Percentiles rank a stretch among this genome's conserved stretches.
Conservation (phyloP, 441 rosid genomes). For the Melastoma candidum region DNA sequence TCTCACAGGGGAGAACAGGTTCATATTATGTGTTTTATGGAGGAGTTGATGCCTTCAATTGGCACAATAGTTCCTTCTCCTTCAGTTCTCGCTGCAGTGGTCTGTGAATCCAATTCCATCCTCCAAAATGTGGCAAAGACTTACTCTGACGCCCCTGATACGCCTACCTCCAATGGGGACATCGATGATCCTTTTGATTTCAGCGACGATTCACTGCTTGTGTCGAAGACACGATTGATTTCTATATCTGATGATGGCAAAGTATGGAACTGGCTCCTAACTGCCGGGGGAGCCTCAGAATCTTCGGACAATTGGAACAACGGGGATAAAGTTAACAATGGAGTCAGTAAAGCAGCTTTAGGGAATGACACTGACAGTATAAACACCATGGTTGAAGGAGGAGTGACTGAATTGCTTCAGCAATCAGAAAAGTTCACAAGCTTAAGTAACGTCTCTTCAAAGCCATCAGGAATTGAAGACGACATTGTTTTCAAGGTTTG, state of each 20-base stretch:
- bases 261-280: constrained; percentile 91
- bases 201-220: constrained; percentile 57
- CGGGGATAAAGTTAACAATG: constrained; percentile 22
- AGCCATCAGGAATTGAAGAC: constrained; percentile 24
- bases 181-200: constrained; percentile 82
- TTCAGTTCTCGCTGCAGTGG: constrained; percentile 48
- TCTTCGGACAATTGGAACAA: constrained; percentile 28
- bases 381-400: constrained; percentile 28
- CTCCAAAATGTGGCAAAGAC: constrained; percentile 67
- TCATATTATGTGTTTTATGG: constrained; percentile 73
- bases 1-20: constrained; percentile 78
- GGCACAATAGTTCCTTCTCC: constrained; percentile 79
- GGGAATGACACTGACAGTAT: constrained; percentile 15
- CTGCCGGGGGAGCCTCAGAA: constrained; percentile 62
- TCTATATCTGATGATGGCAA: constrained; percentile 96
- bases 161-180: constrained; percentile 39
- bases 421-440: constrained; percentile 26
- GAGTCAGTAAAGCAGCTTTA: constrained; percentile 19
- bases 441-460: constrained; percentile 29
- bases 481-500: constrained; percentile 64
- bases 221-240: constrained; percentile 54
- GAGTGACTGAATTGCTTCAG: constrained; percentile 22
- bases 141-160: constrained; percentile 40
- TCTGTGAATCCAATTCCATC: constrained; percentile 67
- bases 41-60: constrained; percentile 85